These are phyloP conservation scores for Neopestalotiopsis clavispora DNA, from an alignment of 2,329 filamentous ascomycete genomes.

Conservation along the genomic window DNA sequence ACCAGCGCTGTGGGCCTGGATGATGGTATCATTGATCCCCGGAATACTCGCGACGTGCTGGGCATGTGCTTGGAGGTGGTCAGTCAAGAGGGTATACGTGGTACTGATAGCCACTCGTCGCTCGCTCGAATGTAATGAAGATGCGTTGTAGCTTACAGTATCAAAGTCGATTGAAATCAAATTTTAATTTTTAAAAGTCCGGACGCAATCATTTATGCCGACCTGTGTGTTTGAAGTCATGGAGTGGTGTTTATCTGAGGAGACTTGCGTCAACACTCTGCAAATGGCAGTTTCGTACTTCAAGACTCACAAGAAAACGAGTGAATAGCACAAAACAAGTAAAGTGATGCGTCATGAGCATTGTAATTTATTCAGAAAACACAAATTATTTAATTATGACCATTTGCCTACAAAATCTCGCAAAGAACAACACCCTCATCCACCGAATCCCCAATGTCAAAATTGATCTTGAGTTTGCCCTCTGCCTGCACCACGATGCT, in stretches of 20 bases:
- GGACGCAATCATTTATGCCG: no score
- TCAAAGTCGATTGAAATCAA: not conserved
- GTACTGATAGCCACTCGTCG: not conserved
- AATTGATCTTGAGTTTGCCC: constrained; percentile 31
- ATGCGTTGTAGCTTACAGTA: not conserved
- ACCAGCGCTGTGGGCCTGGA: constrained; percentile 30
- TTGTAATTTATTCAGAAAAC: not conserved
- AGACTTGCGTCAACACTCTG: no score
- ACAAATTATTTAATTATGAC: not conserved
- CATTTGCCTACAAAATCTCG: not conserved
- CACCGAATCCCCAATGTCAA: not conserved
- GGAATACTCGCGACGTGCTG: constrained; percentile 12
- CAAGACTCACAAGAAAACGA: no score
- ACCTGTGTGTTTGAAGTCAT: no score
- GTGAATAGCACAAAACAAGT: no score
- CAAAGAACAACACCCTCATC: not conserved
- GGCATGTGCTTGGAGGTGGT: constrained; percentile 41
- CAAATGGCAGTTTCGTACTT: no score
- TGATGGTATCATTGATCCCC: constrained; percentile 36
- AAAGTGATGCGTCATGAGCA: no score
- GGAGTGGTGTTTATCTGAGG: no score
- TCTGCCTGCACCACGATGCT: constrained; percentile 32
- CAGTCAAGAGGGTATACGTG: not conserved
- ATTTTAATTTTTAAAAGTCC: no score
- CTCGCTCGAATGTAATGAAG: not conserved